Percentiles rank a stretch among this genome's conserved stretches.
phyloP scores from a whole-genome alignment of 1,284 basidiomycete species.

The Lignosus rhinocerotis region DNA sequence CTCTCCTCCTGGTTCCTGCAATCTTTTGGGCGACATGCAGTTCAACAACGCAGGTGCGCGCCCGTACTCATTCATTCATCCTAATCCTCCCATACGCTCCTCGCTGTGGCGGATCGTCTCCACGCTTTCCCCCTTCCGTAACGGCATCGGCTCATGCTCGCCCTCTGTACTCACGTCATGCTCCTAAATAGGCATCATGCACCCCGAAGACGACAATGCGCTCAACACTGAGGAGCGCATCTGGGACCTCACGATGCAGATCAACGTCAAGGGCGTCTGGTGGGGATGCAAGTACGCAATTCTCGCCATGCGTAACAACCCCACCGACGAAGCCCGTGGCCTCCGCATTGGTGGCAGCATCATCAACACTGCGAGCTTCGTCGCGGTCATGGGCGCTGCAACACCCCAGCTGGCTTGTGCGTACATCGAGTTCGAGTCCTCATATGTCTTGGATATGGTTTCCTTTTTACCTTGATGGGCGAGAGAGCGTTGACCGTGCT shows the following conservation, averaged over 20 bases:
- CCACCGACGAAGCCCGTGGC: slow-evolving; percentile 77
- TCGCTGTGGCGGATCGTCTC: not conserved
- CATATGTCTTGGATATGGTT: too few relatives aligned
- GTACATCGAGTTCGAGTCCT: slow-evolving; percentile 26
- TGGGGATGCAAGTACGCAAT: slow-evolving; percentile 98
- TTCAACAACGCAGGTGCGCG: slow-evolving; percentile 84
- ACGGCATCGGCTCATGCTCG: not conserved
- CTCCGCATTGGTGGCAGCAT: slow-evolving; percentile 87
- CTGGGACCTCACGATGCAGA: slow-evolving; percentile 92
- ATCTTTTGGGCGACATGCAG: slow-evolving; percentile 37
- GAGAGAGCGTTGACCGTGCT: not conserved
- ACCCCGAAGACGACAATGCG: slow-evolving; percentile 90
- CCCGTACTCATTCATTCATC: not conserved
- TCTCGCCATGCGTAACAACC: slow-evolving; percentile 91
- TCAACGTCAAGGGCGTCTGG: slow-evolving; percentile 99
- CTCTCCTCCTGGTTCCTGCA: not conserved
- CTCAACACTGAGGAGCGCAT: slow-evolving; percentile 94
- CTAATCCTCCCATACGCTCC: not conserved
- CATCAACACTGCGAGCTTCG: slow-evolving; percentile 97
- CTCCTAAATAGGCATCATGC: slow-evolving; percentile 79
- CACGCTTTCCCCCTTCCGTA: not conserved
- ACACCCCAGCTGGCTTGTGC: slow-evolving; percentile 94
- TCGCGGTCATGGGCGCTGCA: slow-evolving; percentile 90
- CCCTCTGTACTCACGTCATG: not conserved
- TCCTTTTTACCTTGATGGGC: too few relatives aligned